Conservation (phyloP, 257 asterid species). For the Voacanga thouarsii region DNA sequence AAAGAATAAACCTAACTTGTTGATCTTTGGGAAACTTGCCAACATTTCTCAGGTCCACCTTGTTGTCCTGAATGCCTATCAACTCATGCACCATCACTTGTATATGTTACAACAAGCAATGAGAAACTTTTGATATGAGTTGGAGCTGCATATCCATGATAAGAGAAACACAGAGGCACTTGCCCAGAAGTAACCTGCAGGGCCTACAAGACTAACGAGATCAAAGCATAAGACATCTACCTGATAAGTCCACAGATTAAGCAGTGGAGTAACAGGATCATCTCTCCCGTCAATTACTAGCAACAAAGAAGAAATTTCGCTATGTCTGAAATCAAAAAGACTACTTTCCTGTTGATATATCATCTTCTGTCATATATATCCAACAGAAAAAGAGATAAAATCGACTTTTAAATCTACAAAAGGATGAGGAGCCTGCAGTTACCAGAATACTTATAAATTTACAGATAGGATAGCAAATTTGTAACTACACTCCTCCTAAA, state of each 20-base stretch:
- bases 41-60: slow-evolving; percentile 71
- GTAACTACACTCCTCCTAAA: background rate
- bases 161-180: background rate
- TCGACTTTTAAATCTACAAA: slow-evolving; percentile 7
- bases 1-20: slow-evolving; percentile 49
- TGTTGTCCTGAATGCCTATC: slow-evolving; percentile 91
- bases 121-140: slow-evolving; percentile 13
- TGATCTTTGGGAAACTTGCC: slow-evolving; percentile 76
- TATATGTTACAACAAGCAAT: slow-evolving; percentile 15
- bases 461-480: background rate
- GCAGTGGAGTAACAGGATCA: slow-evolving; percentile 92
- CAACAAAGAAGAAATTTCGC: slow-evolving; percentile 90
- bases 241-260: slow-evolving; percentile 99
- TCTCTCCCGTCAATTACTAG: slow-evolving; percentile 88
- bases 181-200: slow-evolving; percentile 1
- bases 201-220: slow-evolving; percentile 1
- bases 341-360: slow-evolving; percentile 98
- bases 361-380: slow-evolving; percentile 62
- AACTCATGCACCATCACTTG: slow-evolving; percentile 97
- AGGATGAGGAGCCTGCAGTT: background rate
- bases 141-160: background rate
- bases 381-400: slow-evolving; percentile 18
- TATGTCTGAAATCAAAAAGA: slow-evolving; percentile 85
- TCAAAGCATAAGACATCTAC: slow-evolving; percentile 30
- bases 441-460: background rate